These are phyloP conservation scores for Panicum hallii DNA, from an alignment of 202 grass and related monocot genomes.

Conservation along the genomic window DNA sequence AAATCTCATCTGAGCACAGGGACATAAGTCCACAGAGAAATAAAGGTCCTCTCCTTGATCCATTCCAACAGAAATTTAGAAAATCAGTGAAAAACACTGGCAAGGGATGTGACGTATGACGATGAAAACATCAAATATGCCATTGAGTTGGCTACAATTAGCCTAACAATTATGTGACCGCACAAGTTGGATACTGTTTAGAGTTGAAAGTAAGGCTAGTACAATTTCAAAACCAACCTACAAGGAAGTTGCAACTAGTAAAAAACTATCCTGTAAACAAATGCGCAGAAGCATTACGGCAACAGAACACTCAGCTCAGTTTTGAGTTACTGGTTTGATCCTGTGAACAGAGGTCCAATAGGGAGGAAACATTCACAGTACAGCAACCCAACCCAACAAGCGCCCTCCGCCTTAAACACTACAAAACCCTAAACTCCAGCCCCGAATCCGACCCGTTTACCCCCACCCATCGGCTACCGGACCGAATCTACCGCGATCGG, in stretches of 20 bases:
- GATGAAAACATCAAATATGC: not conserved
- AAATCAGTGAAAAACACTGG: not conserved
- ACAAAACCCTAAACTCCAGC: slow-evolving; percentile 24
- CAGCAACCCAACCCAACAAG: not conserved
- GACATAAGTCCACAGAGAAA: not conserved
- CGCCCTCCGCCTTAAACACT: not conserved
- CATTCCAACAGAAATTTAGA: not conserved
- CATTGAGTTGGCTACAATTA: not conserved
- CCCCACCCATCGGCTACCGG: not conserved
- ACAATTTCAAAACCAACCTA: not conserved
- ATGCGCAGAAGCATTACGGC: not conserved
- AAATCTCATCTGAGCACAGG: not conserved
- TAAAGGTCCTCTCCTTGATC: too few relatives aligned
- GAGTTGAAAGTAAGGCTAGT: not conserved
- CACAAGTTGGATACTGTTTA: not conserved
- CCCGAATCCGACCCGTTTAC: not conserved
- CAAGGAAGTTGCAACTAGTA: not conserved
- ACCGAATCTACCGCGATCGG: slow-evolving; percentile 30
- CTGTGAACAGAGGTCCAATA: too few relatives aligned
- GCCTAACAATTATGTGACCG: not conserved
- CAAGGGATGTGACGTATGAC: not conserved
- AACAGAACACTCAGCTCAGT: not conserved
- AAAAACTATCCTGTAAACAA: slow-evolving; percentile 1
- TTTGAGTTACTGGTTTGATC: too few relatives aligned
- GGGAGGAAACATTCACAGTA: not conserved